phyloP scores from a whole-genome alignment of 495 filamentous ascomycete species.

The Podospora pseudopauciseta region DNA sequence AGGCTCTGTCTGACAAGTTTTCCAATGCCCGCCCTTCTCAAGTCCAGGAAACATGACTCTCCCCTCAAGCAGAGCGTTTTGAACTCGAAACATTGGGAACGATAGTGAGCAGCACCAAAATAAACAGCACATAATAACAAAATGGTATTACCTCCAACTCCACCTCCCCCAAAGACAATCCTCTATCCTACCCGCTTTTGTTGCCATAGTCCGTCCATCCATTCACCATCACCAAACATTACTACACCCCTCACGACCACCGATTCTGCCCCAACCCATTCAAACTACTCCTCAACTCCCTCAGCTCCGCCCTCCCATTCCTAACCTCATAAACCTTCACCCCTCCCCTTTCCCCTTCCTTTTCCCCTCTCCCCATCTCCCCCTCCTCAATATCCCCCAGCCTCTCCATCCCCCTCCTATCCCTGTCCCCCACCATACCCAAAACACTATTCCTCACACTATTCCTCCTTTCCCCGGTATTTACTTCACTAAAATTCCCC shows the following conservation, averaged over 20 bases:
- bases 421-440: conserved; percentile 20
- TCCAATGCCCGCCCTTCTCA: no score
- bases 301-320: conserved; percentile 16
- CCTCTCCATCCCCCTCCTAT: conserved; percentile 24
- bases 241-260: conserved; percentile 17
- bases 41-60: no score
- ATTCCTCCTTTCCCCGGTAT: neutral
- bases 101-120: no score
- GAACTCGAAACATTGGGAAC: no score
- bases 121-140: neutral
- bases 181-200: no score
- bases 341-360: neutral
- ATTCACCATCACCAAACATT: neutral
- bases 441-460: conserved; percentile 26
- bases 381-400: conserved; percentile 29
- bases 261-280: conserved; percentile 37
- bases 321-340: conserved; percentile 22
- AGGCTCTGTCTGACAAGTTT: neutral
- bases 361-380: conserved; percentile 5
- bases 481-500: conserved; percentile 29
- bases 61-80: no score
- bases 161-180: neutral
- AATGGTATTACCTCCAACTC: conserved; percentile 7
- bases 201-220: no score
- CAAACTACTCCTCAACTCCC: conserved; percentile 33